Base-by-base conservation (phyloP, 768 basidiomycete species). In the Suillus spraguei region DNA sequence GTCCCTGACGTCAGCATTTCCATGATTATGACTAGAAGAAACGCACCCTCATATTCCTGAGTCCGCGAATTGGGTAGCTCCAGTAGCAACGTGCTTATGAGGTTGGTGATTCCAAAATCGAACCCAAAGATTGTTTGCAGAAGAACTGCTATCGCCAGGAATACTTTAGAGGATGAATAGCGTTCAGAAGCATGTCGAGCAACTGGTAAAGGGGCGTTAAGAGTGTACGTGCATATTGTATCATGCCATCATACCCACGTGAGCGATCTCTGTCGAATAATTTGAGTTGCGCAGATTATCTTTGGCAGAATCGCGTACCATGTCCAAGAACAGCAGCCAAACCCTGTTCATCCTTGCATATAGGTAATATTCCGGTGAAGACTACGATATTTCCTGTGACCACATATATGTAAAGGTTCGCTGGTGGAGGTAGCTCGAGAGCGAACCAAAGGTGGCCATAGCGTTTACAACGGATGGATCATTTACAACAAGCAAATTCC, bases 261-360 rank as follows among this genome's bases (percentile, higher is more conserved):
- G 93, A n/a, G 89, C 92, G 42, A 94, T 90, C 76, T 94, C 94
- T 93, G 63, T 9, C 67, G 38, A 35, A 59, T 22, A 61, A 60
- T 63, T 38, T 58, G 56, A 58, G 41, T 28, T 28, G 11, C 11
- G 28, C 56, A 52, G 62, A 50, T 53, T 20, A 49, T 39, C 13
- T 20, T 36, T 46, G 59, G n/a, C 14, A 33, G 14, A 24, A 41
- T 44, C 49, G 14, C 63, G 41, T 60, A 91, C 94, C 94, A 73
- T 97, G 95, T 1, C 91, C 86, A 3, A 98, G 76, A 1, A 97
- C 89, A 20, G 89, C 88, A 1, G 95, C 92, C 0, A 98, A 78
- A 0, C 93, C 94, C 68, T 90, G 84, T 67, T 95, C 92, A 65
- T 94, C 87, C 64, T 78, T 79, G 53, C 87, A 88, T 7, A 95